Base-by-base conservation (phyloP, 208 protist genomes). In the Leishmania guyanensis region DNA sequence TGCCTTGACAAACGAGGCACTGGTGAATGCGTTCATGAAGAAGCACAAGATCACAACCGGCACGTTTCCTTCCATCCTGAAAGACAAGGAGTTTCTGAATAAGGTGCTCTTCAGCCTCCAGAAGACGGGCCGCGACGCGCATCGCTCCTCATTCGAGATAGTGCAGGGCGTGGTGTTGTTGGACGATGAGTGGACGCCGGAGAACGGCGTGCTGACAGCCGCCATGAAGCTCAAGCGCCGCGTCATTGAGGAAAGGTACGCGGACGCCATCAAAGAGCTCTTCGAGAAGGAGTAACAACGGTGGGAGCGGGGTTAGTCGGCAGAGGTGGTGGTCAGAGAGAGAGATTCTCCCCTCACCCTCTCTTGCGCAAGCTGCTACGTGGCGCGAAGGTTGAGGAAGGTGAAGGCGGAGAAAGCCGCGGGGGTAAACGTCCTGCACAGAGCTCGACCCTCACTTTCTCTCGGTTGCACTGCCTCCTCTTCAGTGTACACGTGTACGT, bases 191-290 rank as follows among this genome's bases (percentile, higher is more conserved):
- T 97, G 94, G 94, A 96, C 94, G 9, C 84, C 91, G 5, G 91
- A 94, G 78, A 97, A 96, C 79, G 90, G 88, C 39, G 80, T 92
- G 48, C 83, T 97, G 56, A 98, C 94, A 5, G 92, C 94, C 1
- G 91, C 94, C 2, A 88, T 94, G 90, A 98, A 98, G 81, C 86
- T 98, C 39, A 91, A 91, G 72, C 87, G 94, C 60, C 86, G 88
- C 48, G 81, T 82, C 5, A 89, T 98, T 64, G 88, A 93, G 14
- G 87, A 92, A 71, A 80, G 82, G 5, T 97, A 96, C 81, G 88
- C 84, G 64, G 81, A 90, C 10, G 53, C 86, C 1, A 98, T 98
- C 73, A 70, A 83, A 16, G 73, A 89, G 43, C 80, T 96, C 29
- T 98, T 97, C 72, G 68, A 36, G 46, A 86, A 94, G 65, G 86